Percentiles rank a stretch among this genome's conserved stretches.
Conservation (phyloP, 805 yeast genomes). For the Saccharomycopsis olivae region DNA sequence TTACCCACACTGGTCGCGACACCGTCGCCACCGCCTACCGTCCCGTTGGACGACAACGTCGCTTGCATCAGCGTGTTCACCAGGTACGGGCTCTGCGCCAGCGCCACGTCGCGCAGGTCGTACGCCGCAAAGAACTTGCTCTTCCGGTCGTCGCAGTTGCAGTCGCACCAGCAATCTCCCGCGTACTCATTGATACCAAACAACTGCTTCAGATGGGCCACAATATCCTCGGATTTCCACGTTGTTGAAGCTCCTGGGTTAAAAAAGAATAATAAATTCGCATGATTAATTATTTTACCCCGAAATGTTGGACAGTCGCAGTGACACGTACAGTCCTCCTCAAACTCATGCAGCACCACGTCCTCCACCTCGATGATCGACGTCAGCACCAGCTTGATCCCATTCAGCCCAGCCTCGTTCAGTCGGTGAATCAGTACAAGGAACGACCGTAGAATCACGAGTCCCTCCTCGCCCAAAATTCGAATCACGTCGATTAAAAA, state of each 20-base stretch:
- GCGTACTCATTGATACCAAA: conserved; percentile 7
- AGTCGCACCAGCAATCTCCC: conserved; percentile 14
- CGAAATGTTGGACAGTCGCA: conserved; percentile 10
- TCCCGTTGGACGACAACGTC: no score
- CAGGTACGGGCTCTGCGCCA: no score
- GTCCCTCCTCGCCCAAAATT: conserved; percentile 7
- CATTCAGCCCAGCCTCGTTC: conserved; percentile 10
- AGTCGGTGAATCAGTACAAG: conserved; percentile 7
- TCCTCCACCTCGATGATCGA: conserved; percentile 7
- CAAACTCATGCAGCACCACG: conserved; percentile 6
- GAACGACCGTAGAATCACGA: conserved; percentile 2
- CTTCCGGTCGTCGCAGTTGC: conserved; percentile 12
- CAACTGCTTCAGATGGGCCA: conserved; percentile 8
- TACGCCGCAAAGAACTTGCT: conserved; percentile 4
- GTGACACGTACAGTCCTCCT: conserved; percentile 9
- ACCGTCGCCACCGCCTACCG: no score
- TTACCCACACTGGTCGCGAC: no score
- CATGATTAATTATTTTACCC: conserved; percentile 8
- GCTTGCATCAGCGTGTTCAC: no score
- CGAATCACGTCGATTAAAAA: conserved; percentile 3
- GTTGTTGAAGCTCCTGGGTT: conserved; percentile 4
- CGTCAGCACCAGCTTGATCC: conserved; percentile 7
- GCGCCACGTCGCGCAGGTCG: no score
- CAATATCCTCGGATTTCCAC: conserved; percentile 13
- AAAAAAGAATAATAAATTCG: conserved; percentile 5